A percentile compares a stretch with the other conserved stretches of the same genome.
These are phyloP conservation scores for Saccharomyces cerevisiae DNA, from an alignment of 805 yeast genomes.

Conservation along the genomic window DNA sequence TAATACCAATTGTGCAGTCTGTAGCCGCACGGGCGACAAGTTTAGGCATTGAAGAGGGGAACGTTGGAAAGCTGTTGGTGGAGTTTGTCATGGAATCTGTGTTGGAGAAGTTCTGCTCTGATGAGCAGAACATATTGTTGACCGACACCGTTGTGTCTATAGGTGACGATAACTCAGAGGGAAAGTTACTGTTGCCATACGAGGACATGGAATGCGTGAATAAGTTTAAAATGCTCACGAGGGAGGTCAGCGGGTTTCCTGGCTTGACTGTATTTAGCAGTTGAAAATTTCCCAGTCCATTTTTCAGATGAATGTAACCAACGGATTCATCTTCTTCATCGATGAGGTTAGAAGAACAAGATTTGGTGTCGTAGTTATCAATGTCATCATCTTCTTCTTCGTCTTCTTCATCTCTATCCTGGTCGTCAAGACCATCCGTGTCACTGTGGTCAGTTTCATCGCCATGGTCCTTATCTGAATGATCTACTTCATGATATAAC, in stretches of 20 bases:
- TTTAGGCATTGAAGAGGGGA: conserved; percentile 22
- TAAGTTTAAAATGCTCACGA: conserved; percentile 69
- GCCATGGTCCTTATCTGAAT: conserved; percentile 19
- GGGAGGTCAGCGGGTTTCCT: conserved; percentile 79
- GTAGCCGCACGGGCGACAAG: conserved; percentile 68
- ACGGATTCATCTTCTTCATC: conserved; percentile 7
- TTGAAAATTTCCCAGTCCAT: conserved; percentile 45
- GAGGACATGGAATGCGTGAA: conserved; percentile 36
- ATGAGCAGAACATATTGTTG: not conserved
- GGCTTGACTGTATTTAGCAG: conserved; percentile 70
- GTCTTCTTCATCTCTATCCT: conserved; percentile 1
- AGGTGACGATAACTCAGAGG: not conserved
- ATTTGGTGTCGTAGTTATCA: conserved; percentile 28
- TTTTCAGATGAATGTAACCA: conserved; percentile 18
- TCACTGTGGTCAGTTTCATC: conserved; percentile 6
- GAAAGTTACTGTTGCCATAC: not conserved
- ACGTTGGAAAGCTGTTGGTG: not conserved
- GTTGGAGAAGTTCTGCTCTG: not conserved
- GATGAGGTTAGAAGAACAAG: conserved; percentile 29
- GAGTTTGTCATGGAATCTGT: not conserved
- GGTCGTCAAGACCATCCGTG: conserved; percentile 1
- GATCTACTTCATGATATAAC: conserved; percentile 50
- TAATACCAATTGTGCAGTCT: conserved; percentile 81
- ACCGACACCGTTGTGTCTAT: not conserved
- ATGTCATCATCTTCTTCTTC: conserved; percentile 23